Base-by-base conservation (phyloP, 352 stramenopile species). In the Phytophthora pini region DNA sequence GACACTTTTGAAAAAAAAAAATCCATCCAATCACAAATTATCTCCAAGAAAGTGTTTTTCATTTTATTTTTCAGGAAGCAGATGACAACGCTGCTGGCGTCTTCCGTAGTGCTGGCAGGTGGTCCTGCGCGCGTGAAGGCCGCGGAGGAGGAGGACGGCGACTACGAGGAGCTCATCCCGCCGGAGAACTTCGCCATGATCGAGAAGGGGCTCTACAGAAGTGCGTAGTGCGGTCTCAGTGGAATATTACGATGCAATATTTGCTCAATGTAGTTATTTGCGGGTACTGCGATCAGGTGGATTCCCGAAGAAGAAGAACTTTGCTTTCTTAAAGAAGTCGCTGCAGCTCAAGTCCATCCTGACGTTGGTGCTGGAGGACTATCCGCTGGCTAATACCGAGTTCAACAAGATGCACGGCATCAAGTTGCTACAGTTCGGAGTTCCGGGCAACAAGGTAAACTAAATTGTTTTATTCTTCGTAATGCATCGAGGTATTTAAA, bases 221-320 rank as follows among this genome's bases (percentile, higher is more conserved):
- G 84, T 88, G 64, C 43, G 79, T 76, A 17, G 3, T 22, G n/a
- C n/a, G 7, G 31, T 20, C 32, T 49, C 7, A 17, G 11, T 32
- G 29, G 40, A n/a, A 13, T 17, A 31, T 12, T 13, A 8, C 11
- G 9, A 29, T n/a, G 38, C n/a, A 44, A 40, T 51, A 34, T 38
- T 24, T 63, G 27, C 38, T 56, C 17, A 20, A 20, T 20, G 17
- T 20, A 20, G 17, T 20, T 20, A 20, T 20, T 20, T 20, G 17
- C 17, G 17, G 17, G 27, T 55, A 20, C 11, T 36, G 20, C 52
- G 20, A 59, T 22, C 40, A 90, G 82, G 82, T 49, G 85, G 86
- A 5, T 96, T 96, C 71, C 88, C 88, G 5, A 94, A 94, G 76
- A 94, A 92, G 61, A 96, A 96, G 65, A 94, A 96, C 71, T 92